Base-by-base conservation (phyloP, 208 protist species). In the Giardia muris region DNA sequence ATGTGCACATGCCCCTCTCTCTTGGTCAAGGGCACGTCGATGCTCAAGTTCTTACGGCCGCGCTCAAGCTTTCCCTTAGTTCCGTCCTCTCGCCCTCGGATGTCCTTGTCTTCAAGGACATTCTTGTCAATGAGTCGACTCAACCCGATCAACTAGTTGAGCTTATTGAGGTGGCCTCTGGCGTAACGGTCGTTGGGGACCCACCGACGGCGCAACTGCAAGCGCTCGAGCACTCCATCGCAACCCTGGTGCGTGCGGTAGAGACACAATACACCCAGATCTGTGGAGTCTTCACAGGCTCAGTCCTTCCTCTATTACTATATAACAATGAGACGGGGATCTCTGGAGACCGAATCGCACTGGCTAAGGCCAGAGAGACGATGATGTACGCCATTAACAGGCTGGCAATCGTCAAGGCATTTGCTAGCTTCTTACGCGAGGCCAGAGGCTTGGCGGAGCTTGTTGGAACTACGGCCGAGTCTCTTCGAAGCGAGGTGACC, bases 101-200 rank as follows among this genome's bases (percentile, higher is more conserved):
- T 47, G 87, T 90, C 48, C 4, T 90, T 4, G 87, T 90, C 1
- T 90, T 90, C 87, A 90, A 46, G 45, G 87, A 90, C 87, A 90
- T 90, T 43, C 87, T 90, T 48, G 43, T 90, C 0, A 90, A 90
- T 67, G 87, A 90, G 45, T 43, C n/a, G n/a, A 47, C 0, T 39
- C 2, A 1, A 19, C 45, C 46, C 44, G 1, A 47, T 4, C 44
- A 90, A 46, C 44, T 90, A 48, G 45, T 44, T 1, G 87, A 90
- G 87, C 44, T 90, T 1, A 46, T 45, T 43, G 87, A 90, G 19
- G 87, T 90, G 0, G 45, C 45, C n/a, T 22, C 87, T 47, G 87
- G 87, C 43, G 87, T 90, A 1, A 90, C 10, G 30, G n/a, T 90
- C 30, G 44, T 90, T 47, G 87, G 87, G 1, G 87, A 90, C 1